phyloP scores from a whole-genome alignment of 2,329 filamentous ascomycete species.

The Knufia petricola region DNA sequence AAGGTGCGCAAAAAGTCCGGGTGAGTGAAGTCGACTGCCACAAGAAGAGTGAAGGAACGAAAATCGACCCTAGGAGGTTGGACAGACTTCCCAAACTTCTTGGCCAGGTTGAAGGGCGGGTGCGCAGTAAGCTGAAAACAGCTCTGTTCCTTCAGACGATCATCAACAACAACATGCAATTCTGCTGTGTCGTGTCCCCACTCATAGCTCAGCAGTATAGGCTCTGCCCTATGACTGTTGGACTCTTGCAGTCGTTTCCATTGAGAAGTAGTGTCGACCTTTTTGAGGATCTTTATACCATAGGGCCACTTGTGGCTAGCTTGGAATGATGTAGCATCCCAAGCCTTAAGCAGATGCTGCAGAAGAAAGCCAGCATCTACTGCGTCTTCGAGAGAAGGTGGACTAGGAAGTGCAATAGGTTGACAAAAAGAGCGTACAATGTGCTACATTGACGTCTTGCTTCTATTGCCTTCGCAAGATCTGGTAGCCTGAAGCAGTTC shows the following conservation, averaged over 20 bases:
- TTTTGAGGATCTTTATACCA: slow-evolving; percentile 9
- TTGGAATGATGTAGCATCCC: slow-evolving; percentile 1
- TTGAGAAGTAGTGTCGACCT: slow-evolving; percentile 9
- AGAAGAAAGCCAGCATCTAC: slow-evolving; percentile 1
- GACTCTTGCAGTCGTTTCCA: not conserved
- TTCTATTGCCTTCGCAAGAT: not conserved
- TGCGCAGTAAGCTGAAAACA: no score
- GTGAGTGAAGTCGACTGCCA: not conserved
- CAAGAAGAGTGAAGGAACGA: not conserved
- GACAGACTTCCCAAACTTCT: no score
- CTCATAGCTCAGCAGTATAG: slow-evolving; percentile 5
- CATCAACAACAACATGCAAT: slow-evolving; percentile 1
- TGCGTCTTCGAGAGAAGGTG: not conserved
- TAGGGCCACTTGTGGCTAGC: not conserved
- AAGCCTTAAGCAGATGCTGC: slow-evolving; percentile 7
- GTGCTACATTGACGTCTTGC: not conserved
- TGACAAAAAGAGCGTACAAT: slow-evolving; percentile 11
- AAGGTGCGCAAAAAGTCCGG: not conserved
- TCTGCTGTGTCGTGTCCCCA: not conserved
- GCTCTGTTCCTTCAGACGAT: no score
- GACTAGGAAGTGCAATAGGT: slow-evolving; percentile 1
- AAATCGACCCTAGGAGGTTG: no score
- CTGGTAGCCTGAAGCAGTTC: not conserved
- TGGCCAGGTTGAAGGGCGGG: no score
- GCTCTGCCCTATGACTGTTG: not conserved